These are phyloP conservation scores for Neofusicoccum kwambonambiense DNA, from an alignment of 2,329 filamentous ascomycete species.

Conservation along the genomic window DNA sequence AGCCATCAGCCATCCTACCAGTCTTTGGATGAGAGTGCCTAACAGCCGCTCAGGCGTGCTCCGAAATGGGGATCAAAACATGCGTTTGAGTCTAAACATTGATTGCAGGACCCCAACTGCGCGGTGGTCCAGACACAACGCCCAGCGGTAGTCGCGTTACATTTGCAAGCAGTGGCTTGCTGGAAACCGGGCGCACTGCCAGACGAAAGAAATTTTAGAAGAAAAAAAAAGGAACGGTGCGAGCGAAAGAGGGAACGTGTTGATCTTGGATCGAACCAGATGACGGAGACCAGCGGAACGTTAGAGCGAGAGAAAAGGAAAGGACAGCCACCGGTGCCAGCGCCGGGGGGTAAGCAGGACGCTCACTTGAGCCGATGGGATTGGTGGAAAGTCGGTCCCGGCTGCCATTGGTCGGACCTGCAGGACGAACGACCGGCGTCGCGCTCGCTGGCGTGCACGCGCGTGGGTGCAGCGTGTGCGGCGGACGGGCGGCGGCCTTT, in stretches of 20 bases:
- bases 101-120: not conserved
- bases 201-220: not conserved
- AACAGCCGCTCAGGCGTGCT: not conserved
- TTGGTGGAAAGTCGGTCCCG: constrained; percentile 11
- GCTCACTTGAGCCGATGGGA: not conserved
- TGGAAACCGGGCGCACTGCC: not conserved
- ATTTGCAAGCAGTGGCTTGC: not conserved
- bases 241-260: too few relatives aligned
- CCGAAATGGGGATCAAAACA: not conserved
- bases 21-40: too few relatives aligned
- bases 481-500: not conserved
- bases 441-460: not conserved
- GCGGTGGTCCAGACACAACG: not conserved
- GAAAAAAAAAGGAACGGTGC: not conserved
- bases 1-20: too few relatives aligned
- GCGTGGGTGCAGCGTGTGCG: not conserved
- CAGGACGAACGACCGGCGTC: not conserved
- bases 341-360: not conserved
- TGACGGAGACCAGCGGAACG: too few relatives aligned
- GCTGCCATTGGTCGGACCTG: not conserved
- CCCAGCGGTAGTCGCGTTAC: not conserved
- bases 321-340: not conserved
- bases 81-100: not conserved
- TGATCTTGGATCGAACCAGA: too few relatives aligned
- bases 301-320: too few relatives aligned